Evolutionary conservation across 805 yeast species (phyloP).

Genomic region (Saccharomycopsis babjevae): DNA sequence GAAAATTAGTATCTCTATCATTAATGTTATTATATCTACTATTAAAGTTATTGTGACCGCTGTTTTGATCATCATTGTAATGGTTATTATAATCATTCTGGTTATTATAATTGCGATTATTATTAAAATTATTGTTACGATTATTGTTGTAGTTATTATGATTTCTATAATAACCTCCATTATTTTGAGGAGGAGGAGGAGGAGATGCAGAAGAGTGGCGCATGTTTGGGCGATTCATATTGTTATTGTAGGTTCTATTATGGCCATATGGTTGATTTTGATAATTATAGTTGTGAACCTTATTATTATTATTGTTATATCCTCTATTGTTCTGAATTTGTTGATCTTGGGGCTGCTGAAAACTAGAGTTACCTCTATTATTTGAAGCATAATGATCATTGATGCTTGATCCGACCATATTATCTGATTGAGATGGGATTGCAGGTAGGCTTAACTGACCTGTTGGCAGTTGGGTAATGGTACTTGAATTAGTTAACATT

Average conservation of each 20-base stretch:
- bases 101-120: neutral
- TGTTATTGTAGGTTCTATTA: conserved; percentile 22
- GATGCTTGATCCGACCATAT: neutral
- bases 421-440: neutral
- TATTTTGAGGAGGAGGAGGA: conserved; percentile 32
- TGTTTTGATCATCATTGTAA: neutral
- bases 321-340: neutral
- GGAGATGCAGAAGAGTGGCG: neutral
- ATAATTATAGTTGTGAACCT: conserved; percentile 20
- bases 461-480: neutral
- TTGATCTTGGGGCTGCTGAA: neutral
- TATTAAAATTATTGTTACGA: neutral
- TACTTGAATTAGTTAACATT: neutral
- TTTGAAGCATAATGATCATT: neutral
- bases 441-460: neutral
- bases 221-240: conserved; percentile 1
- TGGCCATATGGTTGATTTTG: conserved; percentile 41
- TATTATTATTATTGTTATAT: conserved; percentile 14
- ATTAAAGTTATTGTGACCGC: neutral
- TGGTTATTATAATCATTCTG: neutral
- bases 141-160: conserved; percentile 1
- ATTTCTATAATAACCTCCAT: conserved; percentile 25
- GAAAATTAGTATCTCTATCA: neutral
- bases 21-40: neutral
- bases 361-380: neutral